Conservation (phyloP, 106 monocot species). For the Narthecium ossifragum region DNA sequence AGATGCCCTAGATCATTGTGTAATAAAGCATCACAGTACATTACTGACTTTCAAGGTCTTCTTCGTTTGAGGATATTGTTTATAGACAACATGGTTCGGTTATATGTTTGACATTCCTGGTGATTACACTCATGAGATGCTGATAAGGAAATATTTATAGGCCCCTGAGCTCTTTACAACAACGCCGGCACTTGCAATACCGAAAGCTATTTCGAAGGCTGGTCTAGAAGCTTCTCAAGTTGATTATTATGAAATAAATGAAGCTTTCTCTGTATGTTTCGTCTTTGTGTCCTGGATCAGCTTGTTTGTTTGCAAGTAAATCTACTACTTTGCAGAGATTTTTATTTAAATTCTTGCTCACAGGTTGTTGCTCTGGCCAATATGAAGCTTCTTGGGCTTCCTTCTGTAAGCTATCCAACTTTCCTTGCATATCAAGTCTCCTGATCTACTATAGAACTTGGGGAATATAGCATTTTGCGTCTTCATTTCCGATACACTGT, state of each 20-base stretch:
- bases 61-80: too few species aligned
- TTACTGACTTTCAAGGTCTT: too few species aligned
- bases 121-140: too few species aligned
- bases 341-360: conserved; percentile 9
- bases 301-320: background rate
- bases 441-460: background rate
- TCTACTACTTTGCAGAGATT: background rate
- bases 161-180: conserved; percentile 97
- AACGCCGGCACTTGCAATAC: conserved; percentile 85
- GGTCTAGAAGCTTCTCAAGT: conserved; percentile 78
- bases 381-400: conserved; percentile 90
- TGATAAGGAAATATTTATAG: conserved; percentile 24
- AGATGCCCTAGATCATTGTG: too few species aligned
- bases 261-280: conserved; percentile 88
- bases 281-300: too few species aligned
- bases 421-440: background rate
- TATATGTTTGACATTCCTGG: too few species aligned
- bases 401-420: conserved; percentile 46
- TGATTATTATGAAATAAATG: conserved; percentile 99
- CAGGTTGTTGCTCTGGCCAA: conserved; percentile 98
- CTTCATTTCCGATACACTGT: too few species aligned
- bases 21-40: too few species aligned
- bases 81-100: too few species aligned
- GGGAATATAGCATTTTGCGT: too few species aligned
- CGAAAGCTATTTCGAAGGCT: conserved; percentile 88